A percentile compares a stretch with the other conserved stretches of the same genome.
Evolutionary conservation across 108 stramenopile genomes (phyloP).

Genomic region (Cyclotella sp.): DNA sequence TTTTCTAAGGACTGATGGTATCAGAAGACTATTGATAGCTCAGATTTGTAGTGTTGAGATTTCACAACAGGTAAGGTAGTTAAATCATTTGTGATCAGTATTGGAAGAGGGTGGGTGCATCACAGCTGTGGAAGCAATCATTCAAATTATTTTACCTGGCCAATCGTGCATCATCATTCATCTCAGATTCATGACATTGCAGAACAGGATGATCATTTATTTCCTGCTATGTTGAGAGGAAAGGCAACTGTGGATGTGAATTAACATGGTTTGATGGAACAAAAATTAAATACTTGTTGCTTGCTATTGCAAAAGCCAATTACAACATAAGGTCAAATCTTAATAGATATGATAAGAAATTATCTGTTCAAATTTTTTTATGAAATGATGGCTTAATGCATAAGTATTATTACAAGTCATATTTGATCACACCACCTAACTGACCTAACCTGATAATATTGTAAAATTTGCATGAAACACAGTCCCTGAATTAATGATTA

Average conservation of each 20-base stretch:
- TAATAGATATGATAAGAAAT: neutral
- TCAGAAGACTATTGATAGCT: slow-evolving; percentile 59
- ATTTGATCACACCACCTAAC: neutral
- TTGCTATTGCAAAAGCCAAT: slow-evolving; percentile 73
- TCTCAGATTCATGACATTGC: slow-evolving; percentile 10
- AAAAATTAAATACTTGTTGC: slow-evolving; percentile 79
- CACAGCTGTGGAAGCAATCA: slow-evolving; percentile 26
- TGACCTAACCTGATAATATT: neutral
- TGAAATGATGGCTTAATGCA: no score
- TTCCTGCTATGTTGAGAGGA: slow-evolving; percentile 69
- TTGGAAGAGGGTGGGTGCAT: neutral
- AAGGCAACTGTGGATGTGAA: slow-evolving; percentile 84
- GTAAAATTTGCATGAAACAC: neutral
- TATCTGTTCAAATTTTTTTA: no score
- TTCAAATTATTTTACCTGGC: slow-evolving; percentile 26
- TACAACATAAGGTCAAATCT: slow-evolving; percentile 51
- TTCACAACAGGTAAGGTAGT: slow-evolving; percentile 74
- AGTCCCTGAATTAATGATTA: neutral
- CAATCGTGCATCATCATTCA: slow-evolving; percentile 47
- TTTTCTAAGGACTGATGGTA: slow-evolving; percentile 82
- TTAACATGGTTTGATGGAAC: slow-evolving; percentile 86
- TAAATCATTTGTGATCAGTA: slow-evolving; percentile 5
- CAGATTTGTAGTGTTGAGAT: slow-evolving; percentile 64
- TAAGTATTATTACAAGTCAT: neutral
- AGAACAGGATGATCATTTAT: slow-evolving; percentile 31